These are phyloP conservation scores for Microcyclospora tardicrescens DNA, from an alignment of 2,329 filamentous ascomycete genomes.

Conservation along the genomic window DNA sequence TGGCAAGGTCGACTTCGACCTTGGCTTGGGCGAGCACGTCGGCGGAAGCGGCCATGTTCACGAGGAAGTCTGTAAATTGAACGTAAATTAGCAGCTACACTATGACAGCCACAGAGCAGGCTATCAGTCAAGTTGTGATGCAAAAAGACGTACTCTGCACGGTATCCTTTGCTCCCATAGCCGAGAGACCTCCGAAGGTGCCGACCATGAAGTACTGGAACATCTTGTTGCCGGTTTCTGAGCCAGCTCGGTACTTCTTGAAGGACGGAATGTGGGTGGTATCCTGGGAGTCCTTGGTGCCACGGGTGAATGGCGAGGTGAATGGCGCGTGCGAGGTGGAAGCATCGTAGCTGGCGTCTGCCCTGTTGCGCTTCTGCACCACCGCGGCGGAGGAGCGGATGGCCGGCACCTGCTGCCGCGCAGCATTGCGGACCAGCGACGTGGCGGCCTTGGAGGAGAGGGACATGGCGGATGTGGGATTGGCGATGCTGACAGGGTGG, in stretches of 20 bases:
- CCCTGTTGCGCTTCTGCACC: slow-evolving; percentile 31
- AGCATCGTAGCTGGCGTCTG: slow-evolving; percentile 21
- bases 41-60: slow-evolving; percentile 99
- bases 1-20: slow-evolving; percentile 86
- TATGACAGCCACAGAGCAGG: not conserved
- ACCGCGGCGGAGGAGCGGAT: slow-evolving; percentile 31
- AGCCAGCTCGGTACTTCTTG: slow-evolving; percentile 68
- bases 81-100: not conserved
- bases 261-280: slow-evolving; percentile 76
- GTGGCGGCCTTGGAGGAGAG: slow-evolving; percentile 34
- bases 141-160: slow-evolving; percentile 66
- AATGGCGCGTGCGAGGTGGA: slow-evolving; percentile 31
- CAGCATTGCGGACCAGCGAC: slow-evolving; percentile 35
- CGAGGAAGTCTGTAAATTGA: slow-evolving; percentile 69
- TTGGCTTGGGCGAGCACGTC: slow-evolving; percentile 98
- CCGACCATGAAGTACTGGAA: slow-evolving; percentile 99
- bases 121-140: slow-evolving; percentile 1
- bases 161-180: slow-evolving; percentile 91
- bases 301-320: slow-evolving; percentile 43
- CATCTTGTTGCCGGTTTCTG: slow-evolving; percentile 63
- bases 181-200: slow-evolving; percentile 79
- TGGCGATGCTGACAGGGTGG: slow-evolving; percentile 5
- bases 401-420: slow-evolving; percentile 34
- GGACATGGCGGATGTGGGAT: slow-evolving; percentile 29
- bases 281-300: slow-evolving; percentile 24